A percentile compares a stretch with the other conserved stretches of the same genome.
phyloP scores from a whole-genome alignment of 2,329 filamentous ascomycete genomes.

The Podosphaera xanthii region DNA sequence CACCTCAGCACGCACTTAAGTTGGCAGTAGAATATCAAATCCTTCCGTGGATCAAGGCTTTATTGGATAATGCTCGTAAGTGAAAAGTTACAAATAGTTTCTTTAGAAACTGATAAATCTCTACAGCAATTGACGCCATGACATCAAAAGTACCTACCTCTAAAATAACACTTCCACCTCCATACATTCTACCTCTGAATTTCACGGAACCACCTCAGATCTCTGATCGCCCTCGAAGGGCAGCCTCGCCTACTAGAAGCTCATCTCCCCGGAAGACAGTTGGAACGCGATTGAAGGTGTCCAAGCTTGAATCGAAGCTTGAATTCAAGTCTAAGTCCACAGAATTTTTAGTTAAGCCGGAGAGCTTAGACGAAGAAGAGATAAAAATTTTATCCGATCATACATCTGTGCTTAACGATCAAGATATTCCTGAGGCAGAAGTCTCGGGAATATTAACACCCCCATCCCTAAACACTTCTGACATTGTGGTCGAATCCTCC shows the following conservation, averaged over 20 bases:
- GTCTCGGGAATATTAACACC: not conserved
- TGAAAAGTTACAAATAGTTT: not conserved
- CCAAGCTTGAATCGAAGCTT: slow-evolving; percentile 6
- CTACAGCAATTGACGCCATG: slow-evolving; percentile 31
- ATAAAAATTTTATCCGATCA: slow-evolving; percentile 17
- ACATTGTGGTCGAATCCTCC: slow-evolving; percentile 11
- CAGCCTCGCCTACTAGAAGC: slow-evolving; percentile 27
- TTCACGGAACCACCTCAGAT: slow-evolving; percentile 15
- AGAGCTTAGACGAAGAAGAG: not conserved
- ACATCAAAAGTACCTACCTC: slow-evolving; percentile 24
- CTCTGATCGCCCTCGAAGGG: slow-evolving; percentile 30
- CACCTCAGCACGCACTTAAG: slow-evolving; percentile 55
- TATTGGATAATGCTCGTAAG: slow-evolving; percentile 53
- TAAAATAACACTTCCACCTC: slow-evolving; percentile 68
- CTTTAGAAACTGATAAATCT: not conserved
- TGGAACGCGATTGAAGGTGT: slow-evolving; percentile 18
- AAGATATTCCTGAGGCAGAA: slow-evolving; percentile 14
- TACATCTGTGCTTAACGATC: slow-evolving; percentile 18
- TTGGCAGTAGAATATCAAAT: slow-evolving; percentile 78
- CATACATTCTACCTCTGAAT: slow-evolving; percentile 30
- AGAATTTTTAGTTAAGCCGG: slow-evolving; percentile 20
- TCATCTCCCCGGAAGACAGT: slow-evolving; percentile 23
- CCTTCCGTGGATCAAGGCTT: slow-evolving; percentile 67
- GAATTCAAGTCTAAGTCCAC: slow-evolving; percentile 18
- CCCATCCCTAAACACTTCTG: not conserved